Conservation (phyloP, 345 rosid species). For the Diplotaxis tenuifolia region DNA sequence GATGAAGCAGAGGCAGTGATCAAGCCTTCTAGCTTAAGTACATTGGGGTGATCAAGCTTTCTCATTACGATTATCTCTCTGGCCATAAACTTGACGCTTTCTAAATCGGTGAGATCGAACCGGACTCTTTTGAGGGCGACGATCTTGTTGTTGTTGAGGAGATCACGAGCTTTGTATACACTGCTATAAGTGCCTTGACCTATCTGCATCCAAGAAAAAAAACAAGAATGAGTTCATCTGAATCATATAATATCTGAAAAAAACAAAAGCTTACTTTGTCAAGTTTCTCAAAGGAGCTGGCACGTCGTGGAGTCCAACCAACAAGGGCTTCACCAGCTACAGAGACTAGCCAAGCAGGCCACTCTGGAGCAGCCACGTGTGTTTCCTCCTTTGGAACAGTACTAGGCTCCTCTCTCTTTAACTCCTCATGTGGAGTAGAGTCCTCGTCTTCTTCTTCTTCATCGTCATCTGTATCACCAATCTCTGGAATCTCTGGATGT, state of each 20-base stretch:
- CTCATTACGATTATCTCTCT: too few species aligned
- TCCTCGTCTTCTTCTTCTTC: background rate
- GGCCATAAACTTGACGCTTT: too few species aligned
- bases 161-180: too few species aligned
- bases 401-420: too few species aligned
- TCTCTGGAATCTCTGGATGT: constrained; percentile 32
- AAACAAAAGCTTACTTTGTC: constrained; percentile 59
- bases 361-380: too few species aligned
- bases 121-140: too few species aligned
- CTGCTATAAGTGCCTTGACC: too few species aligned
- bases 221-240: background rate
- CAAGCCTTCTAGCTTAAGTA: constrained; percentile 85
- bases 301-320: constrained; percentile 84
- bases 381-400: constrained; percentile 42
- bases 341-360: constrained; percentile 90
- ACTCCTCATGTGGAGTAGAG: constrained; percentile 27
- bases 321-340: constrained; percentile 84
- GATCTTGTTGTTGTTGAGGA: too few species aligned
- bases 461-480: constrained; percentile 34
- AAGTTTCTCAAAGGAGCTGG: constrained; percentile 76
- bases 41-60: constrained; percentile 91
- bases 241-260: background rate
- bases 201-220: constrained; percentile 44
- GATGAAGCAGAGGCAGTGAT: constrained; percentile 72
- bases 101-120: too few species aligned